A percentile compares a stretch with the other conserved stretches of the same genome.
Conservation (phyloP, 2,329 filamentous ascomycete species). For the Pseudogymnoascus sp. region DNA sequence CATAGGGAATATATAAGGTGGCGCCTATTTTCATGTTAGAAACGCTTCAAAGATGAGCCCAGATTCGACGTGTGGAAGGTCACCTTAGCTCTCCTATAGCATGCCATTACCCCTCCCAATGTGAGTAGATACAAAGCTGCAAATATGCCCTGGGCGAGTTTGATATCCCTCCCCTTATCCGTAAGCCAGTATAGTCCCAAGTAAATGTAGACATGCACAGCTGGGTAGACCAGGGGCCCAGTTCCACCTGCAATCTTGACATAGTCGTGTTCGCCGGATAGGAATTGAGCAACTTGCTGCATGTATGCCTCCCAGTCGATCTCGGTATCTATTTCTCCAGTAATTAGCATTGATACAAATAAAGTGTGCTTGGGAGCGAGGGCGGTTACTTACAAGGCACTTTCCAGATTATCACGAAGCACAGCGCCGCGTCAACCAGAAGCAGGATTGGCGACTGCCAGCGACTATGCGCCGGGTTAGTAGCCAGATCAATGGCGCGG, state of each 20-base stretch:
- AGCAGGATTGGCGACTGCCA: constrained; percentile 62
- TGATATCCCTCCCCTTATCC: constrained; percentile 66
- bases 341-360: background rate
- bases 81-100: constrained; percentile 71
- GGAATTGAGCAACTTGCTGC: constrained; percentile 77
- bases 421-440: constrained; percentile 64
- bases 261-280: constrained; percentile 84
- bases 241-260: constrained; percentile 78
- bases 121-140: constrained; percentile 70
- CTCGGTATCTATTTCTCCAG: constrained; percentile 66
- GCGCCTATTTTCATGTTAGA: constrained; percentile 46
- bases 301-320: constrained; percentile 98
- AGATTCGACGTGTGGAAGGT: constrained; percentile 16
- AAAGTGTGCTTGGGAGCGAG: background rate
- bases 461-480: constrained; percentile 50
- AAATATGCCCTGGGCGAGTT: constrained; percentile 79
- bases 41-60: background rate
- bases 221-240: constrained; percentile 91
- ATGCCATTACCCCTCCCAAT: constrained; percentile 70
- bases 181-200: constrained; percentile 72
- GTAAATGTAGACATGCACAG: constrained; percentile 89
- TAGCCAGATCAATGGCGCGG: constrained; percentile 35
- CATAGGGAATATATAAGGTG: constrained; percentile 81
- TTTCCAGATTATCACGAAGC: constrained; percentile 68
- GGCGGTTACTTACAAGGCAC: constrained; percentile 63